Evolutionary conservation across 2,329 filamentous ascomycete species (phyloP), one percentile per base, ranked within the genome.

Genomic region (Aspergillus fumigatiaffinis): DNA sequence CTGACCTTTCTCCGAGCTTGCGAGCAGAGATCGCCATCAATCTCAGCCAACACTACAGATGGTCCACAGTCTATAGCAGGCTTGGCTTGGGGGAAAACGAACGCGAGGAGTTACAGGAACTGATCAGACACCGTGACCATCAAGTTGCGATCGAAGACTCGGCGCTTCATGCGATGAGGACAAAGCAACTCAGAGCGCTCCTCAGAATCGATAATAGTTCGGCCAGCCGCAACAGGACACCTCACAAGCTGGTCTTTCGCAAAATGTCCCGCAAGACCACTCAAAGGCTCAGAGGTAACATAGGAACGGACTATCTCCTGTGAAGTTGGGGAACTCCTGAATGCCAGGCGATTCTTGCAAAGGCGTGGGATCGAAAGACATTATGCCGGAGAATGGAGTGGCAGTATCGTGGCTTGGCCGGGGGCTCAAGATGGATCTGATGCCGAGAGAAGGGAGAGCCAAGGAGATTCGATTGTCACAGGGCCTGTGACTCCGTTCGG

Each of bases 1-100:
- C 49, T 21, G 71, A 76, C 41, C 58, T 77, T 5, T 62, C 65
- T 17, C 60, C 59, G 17, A 63, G 60, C 3, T 61, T 77, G 21
- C 70, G 72, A 54, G 64, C 69, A 3, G 74, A 76, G 52, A 76
- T 77, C 14, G 55, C 69, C 20, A 59, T 66, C 10, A 76, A 75
- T 50, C 62, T 76, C 28, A 52, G 69, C 25, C 55, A 64, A 14
- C 26, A 48, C 3, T 56, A 66, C 41, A 59, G 38, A 6, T 71
- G 67, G 65, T 26, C 52, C 17, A 59, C 52, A 2, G 61, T 66
- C 23, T 65, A 61, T 41, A 51, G 55, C 9, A 56, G 66, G 55
- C 63, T 76, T 48, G 63, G 63, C 3, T 55, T 76, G 12, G 66
- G 56, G 1, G 41, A 51, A 17, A 41, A 63, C 10, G 69, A 75